Base-by-base conservation (phyloP, 805 yeast genomes). In the Candida maesae region DNA sequence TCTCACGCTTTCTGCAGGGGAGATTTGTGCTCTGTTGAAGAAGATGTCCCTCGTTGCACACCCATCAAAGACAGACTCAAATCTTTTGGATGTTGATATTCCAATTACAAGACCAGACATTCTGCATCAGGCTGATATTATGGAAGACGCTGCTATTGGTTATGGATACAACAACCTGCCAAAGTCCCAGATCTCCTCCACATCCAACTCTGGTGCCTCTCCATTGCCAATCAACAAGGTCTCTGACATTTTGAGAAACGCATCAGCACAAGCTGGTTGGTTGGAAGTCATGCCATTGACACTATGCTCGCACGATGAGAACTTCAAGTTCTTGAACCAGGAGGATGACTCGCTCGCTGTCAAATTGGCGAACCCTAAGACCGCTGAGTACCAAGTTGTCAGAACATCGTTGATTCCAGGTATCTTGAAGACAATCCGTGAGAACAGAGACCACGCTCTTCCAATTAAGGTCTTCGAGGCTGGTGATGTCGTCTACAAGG, bases 61-160 rank as follows among this genome's bases (percentile, higher is more conserved):
- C 15, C 77, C 79, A 24, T 68, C 81, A 4, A 47, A 64, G 4
- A 53, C 60, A 1, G 72, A 76, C 50, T 55, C 66, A 7, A 71
- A 79, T 48, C 53, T 59, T 29, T 38, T 59, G 24, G 62, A 62
- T 31, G 59, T 76, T 29, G 59, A 86, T 37, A 78, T 93, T 45
- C 99, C 99, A 49, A 82, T 87, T 57, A 93, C 99, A 28, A 84
- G 99, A 71, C 81, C 98, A 10, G 99, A 93, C 66, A 77, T 93
- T 47, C 73, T 93, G 58, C 99, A 93, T 66, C 95, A 88, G 63
- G 91, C 98, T 74, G 99, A 93, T 67, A 82, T 93, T 52, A 86
- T 93, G 95, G 99, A 93, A 67, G 99, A 93, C 65, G 96, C 91
- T 36, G 99, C 96, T 35, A 84, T 93, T 59, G 95, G 88, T 23